phyloP scores from a whole-genome alignment of 148 eudicot genomes.

The Vaccinium corymbosum region DNA sequence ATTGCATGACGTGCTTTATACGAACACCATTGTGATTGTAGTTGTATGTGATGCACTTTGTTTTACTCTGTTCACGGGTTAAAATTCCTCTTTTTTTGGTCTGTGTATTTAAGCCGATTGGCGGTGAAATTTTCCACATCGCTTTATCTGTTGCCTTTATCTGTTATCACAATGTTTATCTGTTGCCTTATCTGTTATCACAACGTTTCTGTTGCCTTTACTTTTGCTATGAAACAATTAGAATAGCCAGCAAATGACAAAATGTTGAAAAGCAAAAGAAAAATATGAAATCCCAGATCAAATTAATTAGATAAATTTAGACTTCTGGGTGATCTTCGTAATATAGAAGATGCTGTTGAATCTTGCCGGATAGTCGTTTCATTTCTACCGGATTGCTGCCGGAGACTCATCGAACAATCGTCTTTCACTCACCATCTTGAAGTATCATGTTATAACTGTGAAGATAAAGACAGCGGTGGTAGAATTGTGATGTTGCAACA shows the following conservation, averaged over 20 bases:
- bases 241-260: too few relatives aligned
- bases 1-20: not conserved
- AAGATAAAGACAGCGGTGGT: not conserved
- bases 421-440: not conserved
- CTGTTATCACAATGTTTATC: not conserved
- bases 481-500: not conserved
- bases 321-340: too few relatives aligned
- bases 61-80: not conserved
- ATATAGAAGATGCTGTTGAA: not conserved
- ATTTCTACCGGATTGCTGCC: not conserved
- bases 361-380: not conserved
- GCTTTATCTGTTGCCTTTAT: not conserved
- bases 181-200: not conserved
- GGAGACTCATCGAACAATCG: not conserved
- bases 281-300: too few relatives aligned
- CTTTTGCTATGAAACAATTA: too few relatives aligned
- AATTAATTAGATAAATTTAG: too few relatives aligned
- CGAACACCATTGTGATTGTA: not conserved
- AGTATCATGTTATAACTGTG: not conserved
- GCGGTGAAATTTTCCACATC: not conserved
- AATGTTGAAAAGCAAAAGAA: too few relatives aligned
- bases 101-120: not conserved
- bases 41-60: not conserved
- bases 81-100: not conserved
- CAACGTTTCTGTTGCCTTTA: not conserved